Evolutionary conservation across 805 yeast species (phyloP), one percentile per base, ranked within the genome.

Genomic region (Metschnikowia noctiluminum): DNA sequence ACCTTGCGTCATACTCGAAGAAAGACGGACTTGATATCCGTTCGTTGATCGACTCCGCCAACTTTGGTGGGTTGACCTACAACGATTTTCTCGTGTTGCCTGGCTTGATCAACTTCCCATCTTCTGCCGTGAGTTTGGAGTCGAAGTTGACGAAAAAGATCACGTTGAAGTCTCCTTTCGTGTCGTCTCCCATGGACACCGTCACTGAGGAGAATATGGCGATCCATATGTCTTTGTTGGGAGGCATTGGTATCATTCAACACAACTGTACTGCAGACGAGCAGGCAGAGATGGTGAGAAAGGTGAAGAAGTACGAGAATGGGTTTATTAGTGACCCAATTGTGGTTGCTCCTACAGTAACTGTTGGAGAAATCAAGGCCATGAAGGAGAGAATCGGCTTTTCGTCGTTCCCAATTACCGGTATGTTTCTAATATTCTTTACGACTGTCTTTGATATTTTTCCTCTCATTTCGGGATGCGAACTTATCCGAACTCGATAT

Each of bases 131-230:
- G 52, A 72, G 75, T 43, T 78, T 92, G 67, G 96, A 91, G 60
- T 80, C 96, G 56, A 87, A 81, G 70, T 78, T 94, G 71, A 92
- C 99, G 65, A 91, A 87, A 77, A 87, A 85, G 65, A 94, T 94
- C 77, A 72, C 94, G 48, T 78, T 94, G 72, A 90, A 87, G 77
- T 77, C 96, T 41, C 99, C 99, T 50, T 89, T 94, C 59, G 92
- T 94, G 52, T 92, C 98, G 16, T 89, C 98, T 63, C 99, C 99
- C 61, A 94, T 94, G 99, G 99, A 94, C 75, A 94, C 99, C 43
- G 99, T 94, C 58, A 94, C 99, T 50, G 99, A 94, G 79, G 75
- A 90, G 54, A 88, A 85, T 52, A 94, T 94, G 99, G 99, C 99
- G 57, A 92, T 94, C 62, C 84, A 90, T 75, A 91, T 94, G 97